Percentiles rank a stretch among this genome's conserved stretches.
Conservation (phyloP, 257 asterid species). For the Lycium barbarum region DNA sequence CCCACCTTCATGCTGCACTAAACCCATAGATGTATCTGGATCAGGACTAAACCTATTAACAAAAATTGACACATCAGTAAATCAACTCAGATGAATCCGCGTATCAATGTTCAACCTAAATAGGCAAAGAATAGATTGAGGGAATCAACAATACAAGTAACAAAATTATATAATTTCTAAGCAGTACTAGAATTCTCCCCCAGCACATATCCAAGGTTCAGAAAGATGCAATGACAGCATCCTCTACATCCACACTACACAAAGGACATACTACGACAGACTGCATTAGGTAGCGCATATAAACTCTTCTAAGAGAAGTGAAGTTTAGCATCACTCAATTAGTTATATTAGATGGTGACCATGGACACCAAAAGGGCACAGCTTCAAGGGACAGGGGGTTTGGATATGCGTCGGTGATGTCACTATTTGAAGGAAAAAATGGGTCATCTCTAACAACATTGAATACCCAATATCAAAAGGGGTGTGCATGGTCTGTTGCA, state of each 20-base stretch:
- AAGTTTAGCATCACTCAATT: background rate
- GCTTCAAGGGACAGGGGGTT: background rate
- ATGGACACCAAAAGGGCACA: slow-evolving; percentile 6
- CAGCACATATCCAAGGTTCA: background rate
- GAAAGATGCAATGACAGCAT: slow-evolving; percentile 21
- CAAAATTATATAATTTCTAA: slow-evolving; percentile 6
- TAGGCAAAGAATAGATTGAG: slow-evolving; percentile 1
- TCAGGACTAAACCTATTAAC: slow-evolving; percentile 81
- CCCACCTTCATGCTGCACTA: slow-evolving; percentile 99
- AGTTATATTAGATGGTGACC: background rate
- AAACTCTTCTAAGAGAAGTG: background rate
- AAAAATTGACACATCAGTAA: slow-evolving; percentile 33
- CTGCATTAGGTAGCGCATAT: background rate
- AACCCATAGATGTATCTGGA: slow-evolving; percentile 94
- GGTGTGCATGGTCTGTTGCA: background rate
- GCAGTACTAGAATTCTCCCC: background rate
- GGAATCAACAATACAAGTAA: slow-evolving; percentile 14
- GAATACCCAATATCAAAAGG: background rate
- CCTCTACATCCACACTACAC: slow-evolving; percentile 1
- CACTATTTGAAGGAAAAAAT: background rate
- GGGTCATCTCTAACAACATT: slow-evolving; percentile 2
- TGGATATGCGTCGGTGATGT: background rate
- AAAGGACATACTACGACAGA: slow-evolving; percentile 19
- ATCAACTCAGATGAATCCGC: background rate
- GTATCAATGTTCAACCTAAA: slow-evolving; percentile 15